These are phyloP conservation scores for Sclerotinia glacialis DNA, from an alignment of 2,329 filamentous ascomycete species.

Conservation along the genomic window DNA sequence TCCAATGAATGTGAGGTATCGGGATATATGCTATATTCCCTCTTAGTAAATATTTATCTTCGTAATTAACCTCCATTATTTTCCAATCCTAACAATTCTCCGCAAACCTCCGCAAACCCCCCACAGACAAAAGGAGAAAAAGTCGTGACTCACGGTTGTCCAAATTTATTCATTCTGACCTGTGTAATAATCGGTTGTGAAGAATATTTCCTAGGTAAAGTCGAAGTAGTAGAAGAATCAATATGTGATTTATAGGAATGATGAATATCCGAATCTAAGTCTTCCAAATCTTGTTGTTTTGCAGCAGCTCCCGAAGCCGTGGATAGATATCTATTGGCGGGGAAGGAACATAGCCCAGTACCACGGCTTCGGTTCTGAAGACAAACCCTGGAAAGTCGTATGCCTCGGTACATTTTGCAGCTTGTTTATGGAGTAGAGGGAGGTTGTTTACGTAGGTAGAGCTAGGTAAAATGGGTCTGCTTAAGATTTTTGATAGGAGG, in stretches of 20 bases:
- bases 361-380: neutral
- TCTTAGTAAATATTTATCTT: neutral
- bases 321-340: neutral
- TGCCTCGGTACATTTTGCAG: conserved; percentile 9
- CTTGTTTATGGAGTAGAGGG: too few species aligned
- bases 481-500: conserved; percentile 3
- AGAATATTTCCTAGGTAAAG: neutral
- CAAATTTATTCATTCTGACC: neutral
- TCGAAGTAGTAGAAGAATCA: neutral
- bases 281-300: neutral
- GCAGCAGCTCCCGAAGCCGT: conserved; percentile 5
- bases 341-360: neutral
- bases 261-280: neutral
- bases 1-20: conserved; percentile 36
- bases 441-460: too few species aligned
- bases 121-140: neutral
- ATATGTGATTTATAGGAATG: neutral
- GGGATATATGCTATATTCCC: conserved; percentile 22
- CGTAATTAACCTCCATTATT: neutral
- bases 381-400: conserved; percentile 4
- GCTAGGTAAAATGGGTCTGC: too few species aligned
- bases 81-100: too few species aligned
- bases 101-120: too few species aligned
- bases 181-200: neutral
- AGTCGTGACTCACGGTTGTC: conserved; percentile 25